Percentiles rank a stretch among this genome's conserved stretches.
Evolutionary conservation across 768 basidiomycete genomes (phyloP).

Genomic region (Lactifluus subvellereus): DNA sequence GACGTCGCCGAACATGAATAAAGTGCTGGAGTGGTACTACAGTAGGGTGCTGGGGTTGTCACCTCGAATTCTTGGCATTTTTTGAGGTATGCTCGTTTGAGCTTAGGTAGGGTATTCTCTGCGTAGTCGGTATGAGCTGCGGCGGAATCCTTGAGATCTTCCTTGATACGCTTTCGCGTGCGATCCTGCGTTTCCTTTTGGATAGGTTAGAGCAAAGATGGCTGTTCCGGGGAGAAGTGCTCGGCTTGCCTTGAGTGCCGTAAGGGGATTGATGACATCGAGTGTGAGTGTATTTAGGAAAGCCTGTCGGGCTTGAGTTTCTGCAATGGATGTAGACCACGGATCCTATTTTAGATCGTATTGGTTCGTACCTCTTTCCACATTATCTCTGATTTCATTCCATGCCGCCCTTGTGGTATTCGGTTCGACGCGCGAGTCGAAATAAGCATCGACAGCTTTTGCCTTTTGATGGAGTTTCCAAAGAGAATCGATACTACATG

Average conservation of each 20-base stretch:
- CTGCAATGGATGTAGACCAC: conserved; percentile 35
- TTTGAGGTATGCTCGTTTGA: conserved; percentile 74
- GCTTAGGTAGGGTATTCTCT: conserved; percentile 69
- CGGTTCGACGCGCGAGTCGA: conserved; percentile 68
- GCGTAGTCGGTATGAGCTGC: conserved; percentile 74
- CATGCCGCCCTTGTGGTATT: conserved; percentile 68
- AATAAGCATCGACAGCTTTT: conserved; percentile 58
- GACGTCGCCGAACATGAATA: not conserved
- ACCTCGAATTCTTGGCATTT: conserved; percentile 90
- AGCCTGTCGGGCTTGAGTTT: conserved; percentile 76
- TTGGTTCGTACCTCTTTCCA: conserved; percentile 59
- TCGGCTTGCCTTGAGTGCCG: conserved; percentile 52
- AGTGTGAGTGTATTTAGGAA: conserved; percentile 63
- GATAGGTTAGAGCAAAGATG: not conserved
- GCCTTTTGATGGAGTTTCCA: conserved; percentile 66
- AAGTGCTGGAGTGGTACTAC: not conserved
- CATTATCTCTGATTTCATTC: conserved; percentile 78
- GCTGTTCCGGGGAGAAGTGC: not conserved
- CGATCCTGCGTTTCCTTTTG: conserved; percentile 82
- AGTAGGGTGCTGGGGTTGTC: not conserved
- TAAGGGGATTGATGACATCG: conserved; percentile 70
- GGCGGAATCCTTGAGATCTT: conserved; percentile 80
- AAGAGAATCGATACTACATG: conserved; percentile 63
- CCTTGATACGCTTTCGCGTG: conserved; percentile 86
- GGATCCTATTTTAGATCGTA: not conserved